These are phyloP conservation scores for Lasiosphaeria hispida DNA, from an alignment of 495 filamentous ascomycete species.

Conservation along the genomic window DNA sequence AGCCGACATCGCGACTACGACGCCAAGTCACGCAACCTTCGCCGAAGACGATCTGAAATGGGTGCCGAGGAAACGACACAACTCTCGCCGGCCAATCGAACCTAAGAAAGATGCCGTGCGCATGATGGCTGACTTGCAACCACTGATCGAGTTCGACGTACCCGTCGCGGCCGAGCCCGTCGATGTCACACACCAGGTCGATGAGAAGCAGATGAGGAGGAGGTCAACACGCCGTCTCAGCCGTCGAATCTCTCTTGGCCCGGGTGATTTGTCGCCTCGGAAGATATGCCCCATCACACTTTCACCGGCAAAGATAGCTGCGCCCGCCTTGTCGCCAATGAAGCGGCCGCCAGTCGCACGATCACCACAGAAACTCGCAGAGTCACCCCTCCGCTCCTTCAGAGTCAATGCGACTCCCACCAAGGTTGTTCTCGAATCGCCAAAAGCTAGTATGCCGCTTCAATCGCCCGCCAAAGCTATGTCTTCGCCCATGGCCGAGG, in stretches of 20 bases:
- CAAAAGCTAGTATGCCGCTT: conserved; percentile 17
- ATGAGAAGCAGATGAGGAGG: conserved; percentile 22
- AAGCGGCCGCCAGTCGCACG: conserved; percentile 18
- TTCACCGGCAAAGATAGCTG: conserved; percentile 16
- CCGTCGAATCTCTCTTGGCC: conserved; percentile 28
- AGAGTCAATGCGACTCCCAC: conserved; percentile 26
- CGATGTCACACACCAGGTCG: conserved; percentile 17
- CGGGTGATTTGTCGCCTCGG: conserved; percentile 22
- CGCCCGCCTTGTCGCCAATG: conserved; percentile 19
- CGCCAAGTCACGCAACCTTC: conserved; percentile 19
- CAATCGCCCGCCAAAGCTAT: conserved; percentile 19
- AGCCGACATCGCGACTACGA: background rate
- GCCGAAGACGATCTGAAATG: conserved; percentile 21
- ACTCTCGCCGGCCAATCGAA: conserved; percentile 32
- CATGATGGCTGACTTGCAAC: conserved; percentile 25
- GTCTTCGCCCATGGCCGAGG: conserved; percentile 9
- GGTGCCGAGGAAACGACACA: conserved; percentile 36
- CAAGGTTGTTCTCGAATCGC: conserved; percentile 29
- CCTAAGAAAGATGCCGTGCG: conserved; percentile 15
- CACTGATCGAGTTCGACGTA: conserved; percentile 20
- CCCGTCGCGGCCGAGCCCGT: conserved; percentile 11
- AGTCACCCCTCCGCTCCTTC: conserved; percentile 26
- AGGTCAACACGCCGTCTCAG: conserved; percentile 28
- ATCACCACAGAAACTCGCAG: conserved; percentile 27
- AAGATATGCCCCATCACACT: conserved; percentile 20